Evolutionary conservation across 2,329 filamentous ascomycete genomes (phyloP), one percentile per base, ranked within the genome.

Genomic region (Aspergillus sp.): DNA sequence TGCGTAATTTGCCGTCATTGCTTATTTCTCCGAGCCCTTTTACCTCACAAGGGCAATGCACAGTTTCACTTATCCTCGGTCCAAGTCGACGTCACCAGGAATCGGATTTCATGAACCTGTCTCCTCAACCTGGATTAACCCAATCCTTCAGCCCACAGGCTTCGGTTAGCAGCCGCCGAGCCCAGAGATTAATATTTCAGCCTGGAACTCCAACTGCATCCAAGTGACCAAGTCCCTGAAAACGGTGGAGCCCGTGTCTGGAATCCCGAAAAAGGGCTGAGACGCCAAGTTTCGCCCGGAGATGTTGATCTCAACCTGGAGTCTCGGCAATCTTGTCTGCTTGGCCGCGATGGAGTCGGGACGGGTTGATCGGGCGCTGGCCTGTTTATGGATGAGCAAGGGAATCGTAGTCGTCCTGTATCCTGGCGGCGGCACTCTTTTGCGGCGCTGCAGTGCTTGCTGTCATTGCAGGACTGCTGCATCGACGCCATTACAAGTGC

Each of bases 281-380:
- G 52, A 55, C 43, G 52, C 56, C 56, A 59, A 55, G 56, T 40
- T 55, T 47, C 15, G 23, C 17, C 14, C 51, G 35, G 47, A 55
- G 51, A 24, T n/a, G 52, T 35, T 58, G 56, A 59, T 55, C 48
- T 24, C 31, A 44, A 46, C 21, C 24, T 46, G 19, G 51, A 46
- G 48, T 51, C 24, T 27, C 15, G 27, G 44, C 15, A 43, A 17
- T 11, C 40, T 11, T 8, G 11, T 43, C 40, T 43, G 7, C 40
- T 37, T n/a, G 40, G 15, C 40, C 19, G 17, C 15, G 37, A 40
- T 40, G 37, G 37, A 40, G 15, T 17, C 15, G 14, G 35, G 15
- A 37, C 14, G 12, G 35, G 15, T n/a, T 37, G 35, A 37, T 37
- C 35, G 6, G 15, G 35, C 5, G 35, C 35, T 14, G 35, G 35